Conservation (phyloP, 371 early-diverging fungal genomes). For the Mortierella polycephala region DNA sequence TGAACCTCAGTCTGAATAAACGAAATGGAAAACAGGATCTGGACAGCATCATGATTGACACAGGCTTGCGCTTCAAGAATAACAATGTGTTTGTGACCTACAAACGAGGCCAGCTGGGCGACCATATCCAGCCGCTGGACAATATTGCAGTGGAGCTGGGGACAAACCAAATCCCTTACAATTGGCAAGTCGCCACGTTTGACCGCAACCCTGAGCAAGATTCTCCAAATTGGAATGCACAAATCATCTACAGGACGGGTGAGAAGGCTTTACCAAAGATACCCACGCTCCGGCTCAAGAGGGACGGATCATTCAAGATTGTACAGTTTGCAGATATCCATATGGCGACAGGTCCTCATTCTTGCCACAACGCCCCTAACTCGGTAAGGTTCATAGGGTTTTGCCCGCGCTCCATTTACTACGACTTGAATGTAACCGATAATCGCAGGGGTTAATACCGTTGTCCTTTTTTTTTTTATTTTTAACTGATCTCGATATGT, state of each 20-base stretch:
- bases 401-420: neutral
- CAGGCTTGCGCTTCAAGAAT: slow-evolving; percentile 39
- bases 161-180: slow-evolving; percentile 44
- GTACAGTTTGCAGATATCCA: slow-evolving; percentile 67
- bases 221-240: slow-evolving; percentile 39
- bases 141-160: slow-evolving; percentile 62
- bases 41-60: slow-evolving; percentile 53
- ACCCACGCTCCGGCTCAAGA: slow-evolving; percentile 53
- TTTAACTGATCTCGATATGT: neutral
- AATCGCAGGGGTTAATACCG: neutral
- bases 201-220: slow-evolving; percentile 10
- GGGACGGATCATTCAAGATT: slow-evolving; percentile 63
- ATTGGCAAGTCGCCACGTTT: slow-evolving; percentile 32
- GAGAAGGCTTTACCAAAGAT: slow-evolving; percentile 7
- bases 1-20: slow-evolving; percentile 35
- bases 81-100: slow-evolving; percentile 28
- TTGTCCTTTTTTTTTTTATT: neutral
- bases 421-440: neutral
- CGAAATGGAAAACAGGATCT: slow-evolving; percentile 55
- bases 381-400: slow-evolving; percentile 39
- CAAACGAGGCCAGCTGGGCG: slow-evolving; percentile 18
- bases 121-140: slow-evolving; percentile 39
- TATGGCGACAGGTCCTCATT: slow-evolving; percentile 62
- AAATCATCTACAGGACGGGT: slow-evolving; percentile 27
- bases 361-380: slow-evolving; percentile 56